These are phyloP conservation scores for Penicillium coffeae DNA, from an alignment of 495 filamentous ascomycete genomes.

Conservation along the genomic window DNA sequence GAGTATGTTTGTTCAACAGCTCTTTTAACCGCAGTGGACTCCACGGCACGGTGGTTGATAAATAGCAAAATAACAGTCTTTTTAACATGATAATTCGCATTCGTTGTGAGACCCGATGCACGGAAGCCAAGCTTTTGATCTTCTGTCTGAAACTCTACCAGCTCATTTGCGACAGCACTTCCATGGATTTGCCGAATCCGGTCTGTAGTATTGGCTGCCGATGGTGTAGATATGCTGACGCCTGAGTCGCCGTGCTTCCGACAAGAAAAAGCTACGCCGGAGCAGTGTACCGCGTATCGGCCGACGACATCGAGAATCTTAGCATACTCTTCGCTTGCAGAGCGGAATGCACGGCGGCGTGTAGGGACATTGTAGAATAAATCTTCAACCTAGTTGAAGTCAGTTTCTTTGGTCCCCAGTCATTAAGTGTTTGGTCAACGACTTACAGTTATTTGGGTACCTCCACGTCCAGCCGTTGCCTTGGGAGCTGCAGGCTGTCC, in stretches of 20 bases:
- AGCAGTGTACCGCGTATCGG: conserved; percentile 92
- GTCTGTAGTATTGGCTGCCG: conserved; percentile 67
- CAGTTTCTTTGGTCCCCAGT: neutral
- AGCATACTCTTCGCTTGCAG: conserved; percentile 90
- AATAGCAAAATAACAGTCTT: conserved; percentile 86
- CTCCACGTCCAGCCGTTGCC: conserved; percentile 82
- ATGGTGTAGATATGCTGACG: conserved; percentile 72
- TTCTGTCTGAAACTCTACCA: conserved; percentile 69
- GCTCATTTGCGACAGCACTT: conserved; percentile 79
- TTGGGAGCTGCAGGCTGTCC: conserved; percentile 87
- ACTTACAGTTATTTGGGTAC: conserved; percentile 87
- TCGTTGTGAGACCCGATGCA: conserved; percentile 77
- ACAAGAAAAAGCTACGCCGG: conserved; percentile 86
- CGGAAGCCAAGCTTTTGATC: conserved; percentile 81
- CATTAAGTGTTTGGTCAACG: neutral
- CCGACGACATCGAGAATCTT: conserved; percentile 97
- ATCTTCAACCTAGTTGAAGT: conserved; percentile 70
- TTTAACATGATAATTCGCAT: conserved; percentile 95
- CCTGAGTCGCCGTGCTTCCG: conserved; percentile 92
- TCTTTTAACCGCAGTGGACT: conserved; percentile 84
- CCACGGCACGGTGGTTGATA: conserved; percentile 97
- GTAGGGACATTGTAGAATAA: conserved; percentile 95
- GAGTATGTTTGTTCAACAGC: conserved; percentile 90
- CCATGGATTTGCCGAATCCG: conserved; percentile 90
- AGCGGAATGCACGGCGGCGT: conserved; percentile 83